Base-by-base conservation (phyloP, 768 basidiomycete genomes). In the Obba rivulosa region DNA sequence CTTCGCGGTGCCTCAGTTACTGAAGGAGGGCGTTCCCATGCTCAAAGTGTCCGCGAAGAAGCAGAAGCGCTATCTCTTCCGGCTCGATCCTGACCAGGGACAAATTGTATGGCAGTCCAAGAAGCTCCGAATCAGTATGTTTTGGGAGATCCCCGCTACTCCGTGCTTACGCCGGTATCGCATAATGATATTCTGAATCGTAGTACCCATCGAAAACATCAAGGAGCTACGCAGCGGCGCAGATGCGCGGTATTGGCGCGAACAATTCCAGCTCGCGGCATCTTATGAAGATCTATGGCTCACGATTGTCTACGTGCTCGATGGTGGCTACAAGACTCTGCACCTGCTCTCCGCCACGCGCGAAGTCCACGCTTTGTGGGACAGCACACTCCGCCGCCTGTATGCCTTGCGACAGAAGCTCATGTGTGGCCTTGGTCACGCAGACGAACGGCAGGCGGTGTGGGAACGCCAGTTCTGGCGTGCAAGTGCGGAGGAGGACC, bases 401-500 rank as follows among this genome's bases (percentile, higher is more conserved):
- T 73, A 81, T 51, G 72, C 78, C 2, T 73, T 86, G 37, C 76
- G 88, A 22, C 79, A 79, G 55, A 81, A 82, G 38, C 74, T 91
- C 25, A 85, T 85, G 80, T 75, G 72, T 9, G 85, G 84, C 0
- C 69, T 80, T 0, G 83, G 81, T 11, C 76, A 83, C 47, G 66
- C 77, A 24, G 82, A 85, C 51, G 68, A 82, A 47, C 66, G 86
- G 20, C 78, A 87, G 52, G 72, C 74, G 0, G 70, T 89, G 9
- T 92, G 89, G 90, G 80, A 89, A 67, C 75, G 79, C 47, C 84
- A 85, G 62, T 87, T 85, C 61, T 92, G 90, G 89, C 87, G 83
- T 59, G 78, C 76, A 13, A 79, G 83, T 0, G 84, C 86, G 52
- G 71, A 77, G 35, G 70, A 76, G 37, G 83, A 86, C 60, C 76